Conservation (phyloP, 177 flowering plant genomes). For the Vitis hybrid region DNA sequence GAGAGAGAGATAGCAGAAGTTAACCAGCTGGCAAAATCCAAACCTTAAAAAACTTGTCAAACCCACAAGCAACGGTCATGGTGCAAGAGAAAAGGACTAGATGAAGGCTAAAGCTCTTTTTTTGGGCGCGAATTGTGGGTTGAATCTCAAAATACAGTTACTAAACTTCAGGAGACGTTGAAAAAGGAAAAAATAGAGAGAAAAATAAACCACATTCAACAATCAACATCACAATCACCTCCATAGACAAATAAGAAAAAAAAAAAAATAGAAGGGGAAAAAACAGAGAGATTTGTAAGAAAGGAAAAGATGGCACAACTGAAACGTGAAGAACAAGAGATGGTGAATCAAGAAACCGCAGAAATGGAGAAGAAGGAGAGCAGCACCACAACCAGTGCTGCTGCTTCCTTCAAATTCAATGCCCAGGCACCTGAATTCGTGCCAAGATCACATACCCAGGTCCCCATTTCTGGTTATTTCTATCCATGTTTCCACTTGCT, state of each 20-base stretch:
- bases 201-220: neutral
- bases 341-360: constrained; percentile 20
- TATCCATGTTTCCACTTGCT: constrained; percentile 66
- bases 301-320: constrained; percentile 42
- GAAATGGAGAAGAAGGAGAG: constrained; percentile 19
- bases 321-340: constrained; percentile 19
- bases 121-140: constrained; percentile 47
- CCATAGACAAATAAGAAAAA: neutral
- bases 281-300: constrained; percentile 6
- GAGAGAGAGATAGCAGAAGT: no score
- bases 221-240: no score
- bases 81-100: neutral
- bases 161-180: constrained; percentile 36
- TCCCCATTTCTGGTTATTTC: constrained; percentile 58
- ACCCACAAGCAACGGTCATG: constrained; percentile 20
- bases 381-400: constrained; percentile 1
- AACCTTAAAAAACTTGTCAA: constrained; percentile 21
- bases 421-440: constrained; percentile 92
- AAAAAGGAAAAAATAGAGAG: neutral
- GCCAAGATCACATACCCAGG: constrained; percentile 64
- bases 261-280: neutral
- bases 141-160: constrained; percentile 26
- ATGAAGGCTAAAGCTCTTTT: constrained; percentile 11
- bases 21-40: constrained; percentile 4
- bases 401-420: constrained; percentile 68